These are phyloP conservation scores for Lentinus polychrous DNA, from an alignment of 1,284 basidiomycete genomes.

Conservation along the genomic window DNA sequence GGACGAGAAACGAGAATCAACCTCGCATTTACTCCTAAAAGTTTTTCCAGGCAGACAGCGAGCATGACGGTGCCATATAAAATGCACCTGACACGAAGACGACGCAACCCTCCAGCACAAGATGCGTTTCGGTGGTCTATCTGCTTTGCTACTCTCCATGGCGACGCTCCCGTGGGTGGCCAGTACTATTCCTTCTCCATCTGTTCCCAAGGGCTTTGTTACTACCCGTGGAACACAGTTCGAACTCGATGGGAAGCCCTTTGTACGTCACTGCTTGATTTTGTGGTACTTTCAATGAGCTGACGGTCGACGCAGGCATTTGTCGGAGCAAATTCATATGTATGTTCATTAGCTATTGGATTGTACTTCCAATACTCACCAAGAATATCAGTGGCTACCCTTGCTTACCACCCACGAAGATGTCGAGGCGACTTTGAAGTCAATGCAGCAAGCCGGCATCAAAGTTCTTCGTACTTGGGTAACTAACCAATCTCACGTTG, in stretches of 20 bases:
- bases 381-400: slow-evolving; percentile 43
- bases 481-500: slow-evolving; percentile 39
- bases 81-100: not conserved
- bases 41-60: not conserved
- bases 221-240: slow-evolving; percentile 37
- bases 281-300: not conserved
- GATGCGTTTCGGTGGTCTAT: not conserved
- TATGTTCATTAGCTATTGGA: slow-evolving; percentile 13
- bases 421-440: slow-evolving; percentile 48
- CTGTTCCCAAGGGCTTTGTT: slow-evolving; percentile 31
- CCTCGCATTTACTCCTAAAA: not conserved
- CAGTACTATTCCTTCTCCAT: not conserved
- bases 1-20: not conserved
- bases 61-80: not conserved
- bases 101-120: not conserved
- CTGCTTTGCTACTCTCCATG: not conserved
- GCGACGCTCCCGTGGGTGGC: not conserved
- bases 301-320: slow-evolving; percentile 22
- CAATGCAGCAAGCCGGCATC: slow-evolving; percentile 49
- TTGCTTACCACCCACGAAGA: slow-evolving; percentile 49
- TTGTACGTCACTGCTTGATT: slow-evolving; percentile 25
- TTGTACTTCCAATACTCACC: not conserved
- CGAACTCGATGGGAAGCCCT: slow-evolving; percentile 39
- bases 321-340: slow-evolving; percentile 35
- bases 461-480: slow-evolving; percentile 65